These are phyloP conservation scores for Rhizophagus prolifer DNA, from an alignment of 192 early-diverging fungal genomes.

Conservation along the genomic window DNA sequence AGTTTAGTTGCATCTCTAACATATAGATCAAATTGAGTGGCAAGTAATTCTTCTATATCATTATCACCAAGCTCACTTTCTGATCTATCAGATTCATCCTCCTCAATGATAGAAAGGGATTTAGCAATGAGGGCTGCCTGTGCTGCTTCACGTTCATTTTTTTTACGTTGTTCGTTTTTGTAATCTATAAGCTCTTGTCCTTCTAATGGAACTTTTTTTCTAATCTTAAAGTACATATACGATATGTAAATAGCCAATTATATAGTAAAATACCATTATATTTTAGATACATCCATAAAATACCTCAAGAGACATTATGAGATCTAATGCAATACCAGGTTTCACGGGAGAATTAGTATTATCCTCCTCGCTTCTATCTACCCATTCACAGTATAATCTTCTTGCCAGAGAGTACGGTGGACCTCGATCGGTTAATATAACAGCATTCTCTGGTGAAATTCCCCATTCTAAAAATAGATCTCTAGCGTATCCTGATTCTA, in stretches of 20 bases:
- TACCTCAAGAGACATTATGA: background rate
- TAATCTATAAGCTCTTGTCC: conserved; percentile 81
- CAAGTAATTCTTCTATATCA: conserved; percentile 49
- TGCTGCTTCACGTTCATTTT: conserved; percentile 71
- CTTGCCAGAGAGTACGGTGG: conserved; percentile 68
- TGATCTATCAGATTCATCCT: conserved; percentile 64
- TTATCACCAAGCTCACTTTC: conserved; percentile 54
- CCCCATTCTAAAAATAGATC: conserved; percentile 77
- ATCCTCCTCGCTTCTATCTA: background rate
- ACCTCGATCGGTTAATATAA: conserved; percentile 80
- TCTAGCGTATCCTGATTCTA: conserved; percentile 81
- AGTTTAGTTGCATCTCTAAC: conserved; percentile 73
- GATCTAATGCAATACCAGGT: conserved; percentile 20
- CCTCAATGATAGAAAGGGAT: conserved; percentile 72
- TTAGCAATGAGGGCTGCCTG: conserved; percentile 64
- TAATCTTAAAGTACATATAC: conserved; percentile 31
- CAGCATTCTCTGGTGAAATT: conserved; percentile 50
- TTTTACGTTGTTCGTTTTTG: conserved; percentile 59
- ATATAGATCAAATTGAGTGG: conserved; percentile 76
- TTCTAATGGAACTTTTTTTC: conserved; percentile 74
- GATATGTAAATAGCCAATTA: background rate
- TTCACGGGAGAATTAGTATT: background rate
- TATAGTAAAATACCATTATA: background rate
- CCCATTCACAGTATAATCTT: conserved; percentile 68
- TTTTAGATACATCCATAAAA: background rate